Evolutionary conservation across 192 early-diverging fungal genomes (phyloP).

Genomic region (Umbelopsis vinacea): DNA sequence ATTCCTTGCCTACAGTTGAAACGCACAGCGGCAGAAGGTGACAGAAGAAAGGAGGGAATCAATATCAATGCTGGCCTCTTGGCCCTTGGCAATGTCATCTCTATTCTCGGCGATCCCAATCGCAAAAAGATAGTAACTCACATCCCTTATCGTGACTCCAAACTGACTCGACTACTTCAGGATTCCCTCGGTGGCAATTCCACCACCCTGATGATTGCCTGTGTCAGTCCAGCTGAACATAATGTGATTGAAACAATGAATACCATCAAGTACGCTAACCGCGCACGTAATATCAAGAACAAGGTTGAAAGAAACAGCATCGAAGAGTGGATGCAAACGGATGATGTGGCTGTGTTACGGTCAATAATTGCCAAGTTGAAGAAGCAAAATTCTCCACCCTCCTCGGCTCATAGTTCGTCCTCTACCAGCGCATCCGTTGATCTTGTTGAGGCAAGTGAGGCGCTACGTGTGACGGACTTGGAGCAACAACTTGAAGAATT

Average conservation of each 20-base stretch:
- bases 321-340: conserved; percentile 67
- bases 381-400: conserved; percentile 25
- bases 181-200: conserved; percentile 96
- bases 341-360: conserved; percentile 67
- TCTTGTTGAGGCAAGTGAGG: conserved; percentile 3
- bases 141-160: conserved; percentile 96
- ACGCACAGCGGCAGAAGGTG: conserved; percentile 89
- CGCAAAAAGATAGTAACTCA: conserved; percentile 59
- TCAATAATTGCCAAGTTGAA: conserved; percentile 67
- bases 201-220: conserved; percentile 94
- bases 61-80: conserved; percentile 95
- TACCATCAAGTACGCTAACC: conserved; percentile 95
- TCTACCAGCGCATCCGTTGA: conserved; percentile 18
- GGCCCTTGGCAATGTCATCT: conserved; percentile 97
- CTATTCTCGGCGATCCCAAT: conserved; percentile 82
- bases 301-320: conserved; percentile 72
- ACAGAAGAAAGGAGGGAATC: conserved; percentile 94
- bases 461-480: conserved; percentile 17
- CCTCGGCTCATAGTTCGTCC: conserved; percentile 24
- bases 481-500: conserved; percentile 36
- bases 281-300: conserved; percentile 96
- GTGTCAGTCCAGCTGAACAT: conserved; percentile 83
- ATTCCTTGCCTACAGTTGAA: conserved; percentile 59
- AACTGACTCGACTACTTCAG: conserved; percentile 95
- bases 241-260: conserved; percentile 93